Evolutionary conservation across 495 filamentous ascomycete genomes (phyloP).

Genomic region (Neurospora sp.): DNA sequence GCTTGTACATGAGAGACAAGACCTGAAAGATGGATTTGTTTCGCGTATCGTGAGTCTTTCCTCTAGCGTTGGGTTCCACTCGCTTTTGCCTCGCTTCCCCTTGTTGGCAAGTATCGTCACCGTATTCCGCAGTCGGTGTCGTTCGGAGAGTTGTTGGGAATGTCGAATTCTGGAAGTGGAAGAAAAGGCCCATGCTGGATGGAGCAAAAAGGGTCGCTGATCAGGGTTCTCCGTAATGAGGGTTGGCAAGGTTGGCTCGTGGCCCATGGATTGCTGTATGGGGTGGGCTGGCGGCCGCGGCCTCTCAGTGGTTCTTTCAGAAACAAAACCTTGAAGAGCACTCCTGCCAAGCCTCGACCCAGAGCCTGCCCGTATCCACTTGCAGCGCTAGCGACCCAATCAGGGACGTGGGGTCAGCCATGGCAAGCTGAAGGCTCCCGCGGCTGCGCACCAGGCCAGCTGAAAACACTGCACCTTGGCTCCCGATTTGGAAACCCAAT

Average conservation of each 20-base stretch:
- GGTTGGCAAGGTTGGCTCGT: not conserved
- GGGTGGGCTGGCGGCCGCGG: not conserved
- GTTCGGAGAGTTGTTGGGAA: not conserved
- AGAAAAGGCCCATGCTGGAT: not conserved
- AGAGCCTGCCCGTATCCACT: not conserved
- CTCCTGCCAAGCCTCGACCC: not conserved
- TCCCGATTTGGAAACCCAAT: not conserved
- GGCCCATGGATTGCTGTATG: not conserved
- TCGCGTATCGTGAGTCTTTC: not conserved
- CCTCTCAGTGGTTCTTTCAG: not conserved
- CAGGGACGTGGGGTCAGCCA: not conserved
- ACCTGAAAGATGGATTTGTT: not conserved
- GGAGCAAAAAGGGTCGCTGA: not conserved
- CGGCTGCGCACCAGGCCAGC: not conserved
- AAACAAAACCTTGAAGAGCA: not conserved
- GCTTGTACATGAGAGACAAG: not conserved
- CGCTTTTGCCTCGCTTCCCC: not conserved
- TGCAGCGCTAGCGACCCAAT: not conserved
- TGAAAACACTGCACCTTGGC: not conserved
- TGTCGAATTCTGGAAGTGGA: not conserved
- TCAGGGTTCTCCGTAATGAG: not conserved
- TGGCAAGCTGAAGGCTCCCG: not conserved
- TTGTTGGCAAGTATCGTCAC: not conserved
- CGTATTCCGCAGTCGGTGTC: not conserved
- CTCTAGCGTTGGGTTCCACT: not conserved